A percentile compares a stretch with the other conserved stretches of the same genome.
phyloP scores from a whole-genome alignment of 169 alveolate species.

The Plasmodium gallinaceum region DNA sequence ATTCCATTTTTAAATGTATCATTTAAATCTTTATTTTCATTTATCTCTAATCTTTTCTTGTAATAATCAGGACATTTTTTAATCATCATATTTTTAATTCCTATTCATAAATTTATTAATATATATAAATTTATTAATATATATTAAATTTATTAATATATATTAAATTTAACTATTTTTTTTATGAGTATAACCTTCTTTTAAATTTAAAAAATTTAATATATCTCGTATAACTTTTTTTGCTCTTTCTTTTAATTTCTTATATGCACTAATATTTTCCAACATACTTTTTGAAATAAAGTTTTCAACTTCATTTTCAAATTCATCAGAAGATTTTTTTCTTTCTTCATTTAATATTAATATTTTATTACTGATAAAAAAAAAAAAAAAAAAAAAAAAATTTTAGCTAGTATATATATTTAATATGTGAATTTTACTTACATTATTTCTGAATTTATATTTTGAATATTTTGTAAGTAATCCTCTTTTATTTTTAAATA shows the following conservation, averaged over 20 bases:
- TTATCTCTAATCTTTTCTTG: slow-evolving; percentile 18
- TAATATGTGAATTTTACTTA: slow-evolving; percentile 5
- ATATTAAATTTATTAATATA: neutral
- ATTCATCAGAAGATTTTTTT: slow-evolving; percentile 32
- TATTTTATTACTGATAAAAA: slow-evolving; percentile 17
- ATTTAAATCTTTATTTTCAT: slow-evolving; percentile 25
- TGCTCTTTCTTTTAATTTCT: slow-evolving; percentile 36
- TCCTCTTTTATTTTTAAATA: slow-evolving; percentile 20
- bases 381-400: neutral
- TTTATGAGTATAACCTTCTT: slow-evolving; percentile 6
- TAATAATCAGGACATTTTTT: slow-evolving; percentile 48
- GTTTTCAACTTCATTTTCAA: slow-evolving; percentile 50
- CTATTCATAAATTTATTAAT: neutral
- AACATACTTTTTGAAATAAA: slow-evolving; percentile 35
- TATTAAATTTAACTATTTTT: neutral
- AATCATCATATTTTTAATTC: slow-evolving; percentile 6
- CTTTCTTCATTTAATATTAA: slow-evolving; percentile 51
- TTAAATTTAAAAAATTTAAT: slow-evolving; percentile 9
- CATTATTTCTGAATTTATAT: slow-evolving; percentile 23
- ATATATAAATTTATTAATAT: neutral
- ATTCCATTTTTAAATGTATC: slow-evolving; percentile 7
- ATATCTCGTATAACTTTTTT: slow-evolving; percentile 32
- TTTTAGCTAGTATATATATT: neutral
- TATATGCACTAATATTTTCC: slow-evolving; percentile 25
- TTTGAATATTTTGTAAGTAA: slow-evolving; percentile 15